Evolutionary conservation across 2,329 filamentous ascomycete species (phyloP), one percentile per base, ranked within the genome.

Genomic region (Cercospora janseana): DNA sequence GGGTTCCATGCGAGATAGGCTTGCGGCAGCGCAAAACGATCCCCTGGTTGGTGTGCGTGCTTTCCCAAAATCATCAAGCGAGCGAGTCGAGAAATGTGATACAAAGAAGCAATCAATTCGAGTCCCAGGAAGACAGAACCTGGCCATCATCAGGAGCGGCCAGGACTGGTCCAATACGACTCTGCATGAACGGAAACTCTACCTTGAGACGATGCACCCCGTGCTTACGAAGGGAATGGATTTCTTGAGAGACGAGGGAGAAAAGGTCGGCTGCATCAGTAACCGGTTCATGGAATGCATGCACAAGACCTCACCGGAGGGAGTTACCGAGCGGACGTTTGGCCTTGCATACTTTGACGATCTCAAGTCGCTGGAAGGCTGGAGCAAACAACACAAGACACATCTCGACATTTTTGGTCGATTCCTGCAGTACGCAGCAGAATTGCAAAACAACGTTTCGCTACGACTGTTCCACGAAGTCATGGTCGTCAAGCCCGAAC

Each of bases 1-100:
- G 71, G 74, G 72, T 2, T 73, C 70, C 55, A 73, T 74, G 72
- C 66, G 72, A 10, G 72, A 76, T 52, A 67, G 73, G 4, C 49
- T 75, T 10, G 63, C 73, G 3, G 58, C 60, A 2, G 61, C 68
- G 4, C 73, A 75, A 55, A 57, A 49, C 10, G 49, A 59, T 34
- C 46, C 32, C 8, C 37, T 55, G 8, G 9, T 35, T 16, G 54
- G 67, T 61, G 18, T 55, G 67, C 73, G 55, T 46, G 51, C 3
- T 55, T 75, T 49, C 10, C 51, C 2, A 43, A 56, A 65, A n/a
- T 58, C 46, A 57, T 65, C 48, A 56, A 15, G 31, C 21, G 20
- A 28, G 20, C 28, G 21, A 13, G 29, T 16, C 27, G 37, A 28
- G 13, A 43, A 31, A 42, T 44, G 28, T 3, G 50, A 43, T 16